A percentile compares a stretch with the other conserved stretches of the same genome.
phyloP scores from a whole-genome alignment of 805 yeast genomes.

The Saturnispora saitoi region DNA sequence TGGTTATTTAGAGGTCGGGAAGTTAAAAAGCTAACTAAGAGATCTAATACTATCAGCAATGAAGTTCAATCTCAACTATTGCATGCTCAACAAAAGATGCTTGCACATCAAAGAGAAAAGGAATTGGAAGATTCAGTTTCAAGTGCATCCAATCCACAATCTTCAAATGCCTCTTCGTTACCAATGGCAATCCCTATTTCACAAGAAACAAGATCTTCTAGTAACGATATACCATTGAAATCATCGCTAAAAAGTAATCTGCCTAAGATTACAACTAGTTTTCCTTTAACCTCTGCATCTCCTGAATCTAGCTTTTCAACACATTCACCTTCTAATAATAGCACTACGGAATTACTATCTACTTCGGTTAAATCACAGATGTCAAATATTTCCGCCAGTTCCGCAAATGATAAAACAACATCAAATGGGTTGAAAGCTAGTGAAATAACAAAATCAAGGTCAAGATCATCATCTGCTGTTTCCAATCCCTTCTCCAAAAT shows the following conservation, averaged over 20 bases:
- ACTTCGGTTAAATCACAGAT: conserved; percentile 9
- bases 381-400: not conserved
- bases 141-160: not conserved
- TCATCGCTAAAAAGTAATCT: conserved; percentile 9
- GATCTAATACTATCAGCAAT: conserved; percentile 24
- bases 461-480: conserved; percentile 9
- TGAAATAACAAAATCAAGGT: conserved; percentile 3
- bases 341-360: conserved; percentile 3
- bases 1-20: conserved; percentile 81
- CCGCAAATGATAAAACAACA: not conserved
- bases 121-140: not conserved
- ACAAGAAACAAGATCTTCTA: not conserved
- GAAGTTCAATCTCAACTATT: conserved; percentile 27
- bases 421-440: not conserved
- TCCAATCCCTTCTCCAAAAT: conserved; percentile 4
- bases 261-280: conserved; percentile 2
- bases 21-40: conserved; percentile 42
- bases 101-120: conserved; percentile 9
- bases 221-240: conserved; percentile 8
- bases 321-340: not conserved
- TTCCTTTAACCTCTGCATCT: not conserved
- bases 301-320: not conserved
- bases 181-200: conserved; percentile 4
- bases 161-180: not conserved
- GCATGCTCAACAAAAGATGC: conserved; percentile 24